Base-by-base conservation (phyloP, 306 rosid species). In the Sophora flavescens region DNA sequence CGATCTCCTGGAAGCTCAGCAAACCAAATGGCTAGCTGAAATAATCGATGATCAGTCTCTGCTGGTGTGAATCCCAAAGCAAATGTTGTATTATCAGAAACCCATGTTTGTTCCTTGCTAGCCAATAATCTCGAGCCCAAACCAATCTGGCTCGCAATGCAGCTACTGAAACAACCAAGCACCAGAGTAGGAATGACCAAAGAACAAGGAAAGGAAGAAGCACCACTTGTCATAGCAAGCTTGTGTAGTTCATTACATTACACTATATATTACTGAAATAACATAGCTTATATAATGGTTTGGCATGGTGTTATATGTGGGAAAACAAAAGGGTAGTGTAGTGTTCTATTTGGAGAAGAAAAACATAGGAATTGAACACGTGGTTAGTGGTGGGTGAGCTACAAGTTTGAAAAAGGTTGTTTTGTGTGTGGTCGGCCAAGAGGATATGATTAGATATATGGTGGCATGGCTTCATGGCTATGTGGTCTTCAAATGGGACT, bases 81-180 rank as follows among this genome's bases (percentile, higher is more conserved):
- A 81, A 95, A 95, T 6, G 98, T 95, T 8, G 92, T 85, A 84
- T 95, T 90, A 3, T 87, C 90, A 3, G 98, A 95, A 73, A 86
- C 54, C 92, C 97, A 85, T 0, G 77, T 39, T 65, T 73, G 85
- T 77, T 84, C 78, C 35, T 75, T 70, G 50, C 82, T 70, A n/a
- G 98, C 93, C 75, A 78, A 13, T 78, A 95, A 79, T 63, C 82
- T 86, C 8, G 96, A 83, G 6, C 96, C 88, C 80, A 92, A 70
- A 45, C 76, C 83, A 69, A 92, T 76, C 56, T 82, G 91, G 45
- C 72, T 75, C 17, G 87, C 89, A 78, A 50, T 73, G 74, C 85
- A 72, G 36, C 54, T 61, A 44, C 16, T 38, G 14, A 86, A 51
- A 64, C 81, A 72, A 59, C 65, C 75, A 33, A 88, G 3, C 53